Conservation (phyloP, 495 filamentous ascomycete genomes). For the Tuber brumale region DNA sequence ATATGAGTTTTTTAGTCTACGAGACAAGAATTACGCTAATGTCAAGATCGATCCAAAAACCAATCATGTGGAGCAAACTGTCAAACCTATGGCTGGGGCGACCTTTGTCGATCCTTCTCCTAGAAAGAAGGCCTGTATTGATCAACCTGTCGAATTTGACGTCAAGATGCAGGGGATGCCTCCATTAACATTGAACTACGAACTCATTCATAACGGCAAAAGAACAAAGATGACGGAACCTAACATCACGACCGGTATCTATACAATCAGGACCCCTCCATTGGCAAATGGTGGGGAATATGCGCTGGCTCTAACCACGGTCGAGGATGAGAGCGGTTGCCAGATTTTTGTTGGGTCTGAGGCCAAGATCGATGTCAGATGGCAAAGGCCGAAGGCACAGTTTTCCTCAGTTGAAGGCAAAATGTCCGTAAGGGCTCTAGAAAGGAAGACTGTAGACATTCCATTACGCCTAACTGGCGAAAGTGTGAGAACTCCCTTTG, state of each 20-base stretch:
- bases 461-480: slow-evolving; percentile 78
- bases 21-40: slow-evolving; percentile 70
- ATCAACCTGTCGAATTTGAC: slow-evolving; percentile 65
- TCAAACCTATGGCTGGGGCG: slow-evolving; percentile 84
- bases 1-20: slow-evolving; percentile 73
- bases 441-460: slow-evolving; percentile 62
- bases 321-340: slow-evolving; percentile 80
- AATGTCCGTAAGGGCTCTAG: slow-evolving; percentile 63
- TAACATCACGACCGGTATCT: slow-evolving; percentile 53
- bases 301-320: slow-evolving; percentile 67
- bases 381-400: slow-evolving; percentile 72
- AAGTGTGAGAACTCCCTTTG: slow-evolving; percentile 37
- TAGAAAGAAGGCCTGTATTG: slow-evolving; percentile 63
- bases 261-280: slow-evolving; percentile 65
- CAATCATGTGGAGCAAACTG: slow-evolving; percentile 70
- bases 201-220: slow-evolving; percentile 84
- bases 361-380: slow-evolving; percentile 72
- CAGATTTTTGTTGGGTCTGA: slow-evolving; percentile 75
- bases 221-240: slow-evolving; percentile 60
- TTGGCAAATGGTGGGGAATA: slow-evolving; percentile 80
- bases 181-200: slow-evolving; percentile 87
- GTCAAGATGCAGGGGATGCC: slow-evolving; percentile 70
- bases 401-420: slow-evolving; percentile 80
- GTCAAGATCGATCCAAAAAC: slow-evolving; percentile 50
- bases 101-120: slow-evolving; percentile 53